Base-by-base conservation (phyloP, 495 filamentous ascomycete genomes). In the Friedmanniomyces simplex region DNA sequence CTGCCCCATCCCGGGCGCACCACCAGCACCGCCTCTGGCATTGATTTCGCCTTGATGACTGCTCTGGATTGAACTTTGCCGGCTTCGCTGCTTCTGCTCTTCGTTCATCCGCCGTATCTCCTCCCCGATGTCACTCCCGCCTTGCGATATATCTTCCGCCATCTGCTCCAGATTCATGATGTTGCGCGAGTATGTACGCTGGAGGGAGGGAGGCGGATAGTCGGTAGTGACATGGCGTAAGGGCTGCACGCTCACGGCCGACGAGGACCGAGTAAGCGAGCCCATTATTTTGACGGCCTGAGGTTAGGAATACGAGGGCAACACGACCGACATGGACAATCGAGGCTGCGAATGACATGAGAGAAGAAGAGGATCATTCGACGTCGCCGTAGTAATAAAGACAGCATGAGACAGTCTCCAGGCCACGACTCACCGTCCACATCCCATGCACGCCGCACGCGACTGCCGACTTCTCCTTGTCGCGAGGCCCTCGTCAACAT, bases 31-130 rank as follows among this genome's bases (percentile, higher is more conserved):
- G 21, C 24, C 28, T 26, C 52, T 42, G 1, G 20, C 42, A 25
- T 39, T 22, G 14, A 24, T 18, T 1, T 54, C 57, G 1, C 51
- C 57, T 14, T 47, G 50, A 50, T 54, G 57, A 43, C 50, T 54
- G 16, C 42, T 54, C 50, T 60, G 57, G 41, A 80, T 72, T 21
- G 80, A 80, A 11, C 79, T 80, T 54, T 77, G 70, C 41, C 79
- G 76, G 63, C 83, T 84, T 39, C 83, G 82, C 48, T 76, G 76
- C 68, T 88, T 91, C 65, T 88, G 83, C 62, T 89, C 88, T 54
- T 79, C 75, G 66, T 89, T 85, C 63, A 91, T 77, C 62, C 86
- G 84, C 58, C 85, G 82, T 52, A 95, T 88, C 63, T 90, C 88
- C 66, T 83, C 82, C 42, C 83, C 88, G 65, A 95, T 86, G 62